phyloP scores from a whole-genome alignment of 768 basidiomycete species.

The Hebeloma cylindrosporum region DNA sequence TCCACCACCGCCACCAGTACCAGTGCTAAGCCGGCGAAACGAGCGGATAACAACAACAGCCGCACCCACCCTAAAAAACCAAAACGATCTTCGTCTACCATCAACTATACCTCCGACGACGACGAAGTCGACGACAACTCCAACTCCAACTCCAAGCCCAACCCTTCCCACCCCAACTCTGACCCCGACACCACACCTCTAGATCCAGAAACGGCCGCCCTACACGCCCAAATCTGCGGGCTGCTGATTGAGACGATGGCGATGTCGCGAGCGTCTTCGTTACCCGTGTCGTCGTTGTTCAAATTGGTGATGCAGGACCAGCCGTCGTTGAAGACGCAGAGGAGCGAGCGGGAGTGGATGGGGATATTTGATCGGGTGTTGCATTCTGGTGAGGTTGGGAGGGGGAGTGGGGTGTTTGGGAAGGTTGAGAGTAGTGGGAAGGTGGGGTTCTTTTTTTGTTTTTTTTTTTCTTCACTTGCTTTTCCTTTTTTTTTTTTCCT shows the following conservation, averaged over 20 bases:
- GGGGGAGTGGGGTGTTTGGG: conserved; percentile 63
- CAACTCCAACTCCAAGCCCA: neutral
- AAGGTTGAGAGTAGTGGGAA: conserved; percentile 68
- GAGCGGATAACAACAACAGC: neutral
- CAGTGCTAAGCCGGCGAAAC: too few relatives aligned
- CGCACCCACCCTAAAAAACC: too few relatives aligned
- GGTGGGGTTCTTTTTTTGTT: conserved; percentile 33
- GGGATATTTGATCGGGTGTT: conserved; percentile 50
- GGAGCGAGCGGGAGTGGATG: conserved; percentile 48
- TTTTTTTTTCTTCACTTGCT: neutral
- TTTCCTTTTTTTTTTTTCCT: conserved; percentile 1
- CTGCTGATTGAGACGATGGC: conserved; percentile 73
- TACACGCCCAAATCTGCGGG: conserved; percentile 52
- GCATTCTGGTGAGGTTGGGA: conserved; percentile 39
- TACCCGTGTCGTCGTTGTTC: conserved; percentile 55
- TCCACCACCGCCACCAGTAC: neutral
- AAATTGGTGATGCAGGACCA: conserved; percentile 51
- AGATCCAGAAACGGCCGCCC: conserved; percentile 22
- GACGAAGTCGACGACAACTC: conserved; percentile 1
- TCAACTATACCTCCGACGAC: too few relatives aligned
- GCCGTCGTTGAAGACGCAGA: conserved; percentile 47
- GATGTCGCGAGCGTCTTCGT: conserved; percentile 67
- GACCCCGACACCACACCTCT: conserved; percentile 10
- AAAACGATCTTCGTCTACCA: too few relatives aligned
- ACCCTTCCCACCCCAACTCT: neutral